Evolutionary conservation across 192 early-diverging fungal genomes (phyloP).

Genomic region (Thamnidium elegans): DNA sequence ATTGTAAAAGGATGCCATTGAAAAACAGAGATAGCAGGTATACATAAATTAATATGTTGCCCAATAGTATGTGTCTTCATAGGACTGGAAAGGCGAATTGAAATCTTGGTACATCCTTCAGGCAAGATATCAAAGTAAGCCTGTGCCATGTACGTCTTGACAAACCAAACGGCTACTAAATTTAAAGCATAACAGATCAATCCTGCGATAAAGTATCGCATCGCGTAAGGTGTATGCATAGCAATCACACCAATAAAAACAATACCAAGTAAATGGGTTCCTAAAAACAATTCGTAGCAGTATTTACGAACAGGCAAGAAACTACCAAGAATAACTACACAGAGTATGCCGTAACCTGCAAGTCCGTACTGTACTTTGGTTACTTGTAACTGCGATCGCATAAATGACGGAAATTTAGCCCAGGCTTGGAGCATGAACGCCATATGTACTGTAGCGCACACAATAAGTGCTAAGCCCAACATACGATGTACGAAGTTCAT

Average conservation of each 20-base stretch:
- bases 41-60: constrained; percentile 46
- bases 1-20: constrained; percentile 59
- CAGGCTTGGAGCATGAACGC: constrained; percentile 40
- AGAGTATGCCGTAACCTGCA: constrained; percentile 39
- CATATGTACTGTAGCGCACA: constrained; percentile 49
- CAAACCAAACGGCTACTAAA: constrained; percentile 40
- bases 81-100: constrained; percentile 30
- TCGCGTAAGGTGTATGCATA: constrained; percentile 53
- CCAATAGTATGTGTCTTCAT: constrained; percentile 34
- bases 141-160: constrained; percentile 39
- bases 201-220: constrained; percentile 47
- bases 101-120: constrained; percentile 35
- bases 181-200: constrained; percentile 46
- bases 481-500: constrained; percentile 46
- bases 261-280: constrained; percentile 43
- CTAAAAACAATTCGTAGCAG: constrained; percentile 45
- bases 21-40: constrained; percentile 46
- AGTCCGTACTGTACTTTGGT: constrained; percentile 49
- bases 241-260: constrained; percentile 47
- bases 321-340: constrained; percentile 48
- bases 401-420: constrained; percentile 28
- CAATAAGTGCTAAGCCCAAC: constrained; percentile 35
- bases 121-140: constrained; percentile 36
- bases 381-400: constrained; percentile 17
- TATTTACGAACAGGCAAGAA: constrained; percentile 46